Percentiles rank a stretch among this genome's conserved stretches.
Evolutionary conservation across 1,139 yeast genomes (phyloP).

Genomic region (Nakaseomyces uthaithaninus): DNA sequence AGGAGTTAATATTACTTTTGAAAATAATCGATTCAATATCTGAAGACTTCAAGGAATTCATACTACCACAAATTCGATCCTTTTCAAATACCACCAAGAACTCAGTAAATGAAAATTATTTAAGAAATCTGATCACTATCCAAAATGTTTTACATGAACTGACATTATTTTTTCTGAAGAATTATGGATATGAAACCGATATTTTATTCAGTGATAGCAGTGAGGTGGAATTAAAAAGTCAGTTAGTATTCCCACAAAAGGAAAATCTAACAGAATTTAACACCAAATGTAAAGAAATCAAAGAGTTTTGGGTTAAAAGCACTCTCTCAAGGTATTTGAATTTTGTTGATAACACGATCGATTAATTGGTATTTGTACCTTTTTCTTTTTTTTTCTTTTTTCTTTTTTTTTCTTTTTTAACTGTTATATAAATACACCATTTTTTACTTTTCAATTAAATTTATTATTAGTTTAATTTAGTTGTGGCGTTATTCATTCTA

Average conservation of each 20-base stretch:
- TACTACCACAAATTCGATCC: constrained; percentile 14
- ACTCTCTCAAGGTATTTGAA: constrained; percentile 1
- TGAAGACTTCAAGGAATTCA: constrained; percentile 23
- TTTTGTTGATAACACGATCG: not conserved
- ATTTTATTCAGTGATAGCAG: constrained; percentile 10
- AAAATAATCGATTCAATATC: constrained; percentile 18
- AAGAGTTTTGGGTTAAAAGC: not conserved
- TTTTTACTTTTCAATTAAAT: too few species aligned
- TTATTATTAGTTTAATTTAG: too few species aligned
- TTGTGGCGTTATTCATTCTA: too few species aligned
- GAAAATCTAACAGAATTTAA: not conserved
- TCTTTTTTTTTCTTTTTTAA: too few species aligned
- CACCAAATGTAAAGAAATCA: not conserved
- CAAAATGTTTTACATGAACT: constrained; percentile 14
- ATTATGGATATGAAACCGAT: constrained; percentile 16
- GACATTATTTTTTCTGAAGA: constrained; percentile 11
- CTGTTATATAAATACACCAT: too few species aligned
- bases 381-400: too few species aligned
- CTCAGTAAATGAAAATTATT: not conserved
- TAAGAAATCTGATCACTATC: constrained; percentile 3
- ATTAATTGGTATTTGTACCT: too few species aligned
- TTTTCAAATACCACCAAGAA: not conserved
- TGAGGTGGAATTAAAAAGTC: not conserved
- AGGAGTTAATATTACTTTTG: constrained; percentile 18
- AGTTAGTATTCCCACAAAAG: not conserved